A percentile compares a stretch with the other conserved stretches of the same genome.
Conservation (phyloP, 1,139 yeast genomes). For the Blastobotrys serpentis region DNA sequence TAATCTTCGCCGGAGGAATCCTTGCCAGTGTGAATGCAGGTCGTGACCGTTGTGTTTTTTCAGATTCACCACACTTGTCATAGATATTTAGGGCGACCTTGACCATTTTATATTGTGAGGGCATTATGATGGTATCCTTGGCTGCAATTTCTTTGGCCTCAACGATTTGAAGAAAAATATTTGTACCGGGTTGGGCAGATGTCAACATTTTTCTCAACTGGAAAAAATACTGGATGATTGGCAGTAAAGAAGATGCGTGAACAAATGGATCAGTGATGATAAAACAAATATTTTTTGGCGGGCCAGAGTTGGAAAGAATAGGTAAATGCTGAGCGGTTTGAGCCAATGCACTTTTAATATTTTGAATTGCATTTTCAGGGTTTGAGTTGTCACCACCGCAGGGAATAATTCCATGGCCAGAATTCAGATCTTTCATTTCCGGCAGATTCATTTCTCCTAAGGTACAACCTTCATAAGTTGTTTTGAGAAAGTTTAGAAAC, state of each 20-base stretch:
- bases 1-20: slow-evolving; percentile 42
- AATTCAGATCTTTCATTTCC: slow-evolving; percentile 25
- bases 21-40: slow-evolving; percentile 40
- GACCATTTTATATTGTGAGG: slow-evolving; percentile 51
- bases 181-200: slow-evolving; percentile 9
- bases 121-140: slow-evolving; percentile 46
- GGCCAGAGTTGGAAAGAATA: slow-evolving; percentile 10
- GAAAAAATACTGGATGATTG: slow-evolving; percentile 19
- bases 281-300: slow-evolving; percentile 10
- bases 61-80: slow-evolving; percentile 44
- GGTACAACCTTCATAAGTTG: slow-evolving; percentile 39
- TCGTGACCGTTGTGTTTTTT: slow-evolving; percentile 20
- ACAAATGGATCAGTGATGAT: slow-evolving; percentile 20
- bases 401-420: slow-evolving; percentile 23
- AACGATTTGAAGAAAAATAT: slow-evolving; percentile 42
- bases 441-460: slow-evolving; percentile 37
- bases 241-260: slow-evolving; percentile 16
- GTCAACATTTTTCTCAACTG: slow-evolving; percentile 29
- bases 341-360: slow-evolving; percentile 4
- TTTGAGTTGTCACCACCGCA: slow-evolving; percentile 5
- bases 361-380: slow-evolving; percentile 14
- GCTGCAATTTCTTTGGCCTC: slow-evolving; percentile 54
- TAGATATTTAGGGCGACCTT: slow-evolving; percentile 62
- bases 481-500: slow-evolving; percentile 32
- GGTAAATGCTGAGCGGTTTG: slow-evolving; percentile 8